These are phyloP conservation scores for Abrus pulchellus DNA, from an alignment of 306 rosid genomes.

Conservation along the genomic window DNA sequence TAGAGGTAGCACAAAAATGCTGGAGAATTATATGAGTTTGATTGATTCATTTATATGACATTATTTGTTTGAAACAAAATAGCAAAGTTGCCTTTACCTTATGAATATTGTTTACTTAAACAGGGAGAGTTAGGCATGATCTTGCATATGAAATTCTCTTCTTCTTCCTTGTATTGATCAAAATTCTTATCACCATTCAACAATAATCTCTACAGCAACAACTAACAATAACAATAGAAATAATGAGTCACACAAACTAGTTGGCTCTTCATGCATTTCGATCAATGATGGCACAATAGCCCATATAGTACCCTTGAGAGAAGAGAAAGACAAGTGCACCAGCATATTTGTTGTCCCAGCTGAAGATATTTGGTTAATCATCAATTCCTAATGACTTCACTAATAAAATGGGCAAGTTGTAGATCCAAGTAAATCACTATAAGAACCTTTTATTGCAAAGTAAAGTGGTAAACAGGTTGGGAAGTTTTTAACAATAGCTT, in stretches of 20 bases:
- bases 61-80: slow-evolving; percentile 11
- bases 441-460: slow-evolving; percentile 75
- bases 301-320: slow-evolving; percentile 71
- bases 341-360: slow-evolving; percentile 97
- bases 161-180: slow-evolving; percentile 71
- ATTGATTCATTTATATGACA: background rate
- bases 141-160: slow-evolving; percentile 86
- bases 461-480: slow-evolving; percentile 76
- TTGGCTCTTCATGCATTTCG: slow-evolving; percentile 3
- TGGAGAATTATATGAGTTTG: background rate
- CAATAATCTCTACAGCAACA: slow-evolving; percentile 62
- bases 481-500: slow-evolving; percentile 67
- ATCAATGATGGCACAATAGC: background rate
- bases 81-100: slow-evolving; percentile 57
- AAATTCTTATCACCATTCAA: slow-evolving; percentile 72
- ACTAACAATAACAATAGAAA: background rate
- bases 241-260: slow-evolving; percentile 7
- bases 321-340: slow-evolving; percentile 78
- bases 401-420: slow-evolving; percentile 90
- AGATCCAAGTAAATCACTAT: slow-evolving; percentile 84
- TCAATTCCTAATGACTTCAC: slow-evolving; percentile 71
- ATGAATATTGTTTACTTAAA: slow-evolving; percentile 85
- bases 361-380: slow-evolving; percentile 83
- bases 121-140: slow-evolving; percentile 90
- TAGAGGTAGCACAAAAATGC: background rate